These are phyloP conservation scores for Omphalea diandra DNA, from an alignment of 441 rosid species.

Conservation along the genomic window DNA sequence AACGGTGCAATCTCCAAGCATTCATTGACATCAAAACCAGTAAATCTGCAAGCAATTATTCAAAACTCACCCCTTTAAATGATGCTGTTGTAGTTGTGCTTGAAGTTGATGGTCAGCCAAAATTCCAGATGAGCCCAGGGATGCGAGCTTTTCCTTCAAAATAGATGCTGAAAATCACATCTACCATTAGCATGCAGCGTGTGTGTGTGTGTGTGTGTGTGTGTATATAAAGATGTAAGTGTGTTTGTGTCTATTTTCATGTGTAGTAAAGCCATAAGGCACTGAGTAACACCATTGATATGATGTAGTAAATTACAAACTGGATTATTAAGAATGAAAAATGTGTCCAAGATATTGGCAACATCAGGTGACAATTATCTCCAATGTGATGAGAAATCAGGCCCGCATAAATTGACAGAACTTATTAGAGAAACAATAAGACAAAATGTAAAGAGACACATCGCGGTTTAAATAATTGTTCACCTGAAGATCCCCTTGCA, in stretches of 20 bases:
- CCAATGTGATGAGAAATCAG: constrained; percentile 3
- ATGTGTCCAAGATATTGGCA: neutral
- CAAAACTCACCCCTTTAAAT: constrained; percentile 52
- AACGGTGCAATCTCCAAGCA: neutral
- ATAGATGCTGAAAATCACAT: constrained; percentile 77
- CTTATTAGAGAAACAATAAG: constrained; percentile 3
- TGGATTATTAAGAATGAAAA: neutral
- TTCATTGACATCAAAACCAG: neutral
- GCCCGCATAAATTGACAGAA: constrained; percentile 14
- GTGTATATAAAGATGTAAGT: no score
- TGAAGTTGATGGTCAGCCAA: constrained; percentile 99
- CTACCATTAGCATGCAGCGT: constrained; percentile 42
- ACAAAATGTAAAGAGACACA: constrained; percentile 7
- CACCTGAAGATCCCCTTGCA: constrained; percentile 99
- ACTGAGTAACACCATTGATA: neutral
- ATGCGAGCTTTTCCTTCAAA: constrained; percentile 90
- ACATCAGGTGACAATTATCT: neutral
- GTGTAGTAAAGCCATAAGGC: no score
- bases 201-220: no score
- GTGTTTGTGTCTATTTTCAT: no score
- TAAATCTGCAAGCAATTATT: neutral
- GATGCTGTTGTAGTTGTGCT: constrained; percentile 88
- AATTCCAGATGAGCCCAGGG: constrained; percentile 95
- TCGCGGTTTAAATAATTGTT: constrained; percentile 26
- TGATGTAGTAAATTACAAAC: neutral